Percentiles rank a stretch among this genome's conserved stretches.
Conservation (phyloP, 768 basidiomycete genomes). For the Hypsizygus marmoreus region DNA sequence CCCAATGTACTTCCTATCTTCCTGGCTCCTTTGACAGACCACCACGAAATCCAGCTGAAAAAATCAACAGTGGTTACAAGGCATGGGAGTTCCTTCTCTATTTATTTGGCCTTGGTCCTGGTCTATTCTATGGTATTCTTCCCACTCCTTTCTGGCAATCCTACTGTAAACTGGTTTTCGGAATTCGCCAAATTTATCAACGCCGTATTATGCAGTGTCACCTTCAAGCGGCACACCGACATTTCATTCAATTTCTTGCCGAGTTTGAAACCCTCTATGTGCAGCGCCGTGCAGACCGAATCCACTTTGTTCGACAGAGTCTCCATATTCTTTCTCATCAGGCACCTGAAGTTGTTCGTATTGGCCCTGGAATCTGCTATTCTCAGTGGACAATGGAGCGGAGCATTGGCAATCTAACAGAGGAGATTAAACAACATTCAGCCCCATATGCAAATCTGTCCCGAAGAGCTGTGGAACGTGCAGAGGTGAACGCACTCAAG, state of each 20-base stretch:
- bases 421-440: slow-evolving; percentile 21
- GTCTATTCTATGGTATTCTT: slow-evolving; percentile 11
- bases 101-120: slow-evolving; percentile 14
- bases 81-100: slow-evolving; percentile 15
- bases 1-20: not conserved
- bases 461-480: slow-evolving; percentile 10
- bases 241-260: slow-evolving; percentile 26
- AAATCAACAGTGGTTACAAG: slow-evolving; percentile 27
- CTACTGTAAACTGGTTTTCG: slow-evolving; percentile 15
- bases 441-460: slow-evolving; percentile 24
- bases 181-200: slow-evolving; percentile 11
- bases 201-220: slow-evolving; percentile 1
- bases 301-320: slow-evolving; percentile 36
- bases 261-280: slow-evolving; percentile 40
- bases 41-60: slow-evolving; percentile 37
- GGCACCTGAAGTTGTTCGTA: not conserved
- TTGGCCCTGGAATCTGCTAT: slow-evolving; percentile 11
- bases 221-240: not conserved
- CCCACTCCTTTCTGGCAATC: slow-evolving; percentile 7
- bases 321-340: slow-evolving; percentile 29
- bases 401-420: slow-evolving; percentile 12
- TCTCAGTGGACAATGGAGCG: slow-evolving; percentile 15
- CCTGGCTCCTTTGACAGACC: slow-evolving; percentile 5
- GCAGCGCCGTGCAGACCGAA: slow-evolving; percentile 16
- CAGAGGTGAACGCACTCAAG: slow-evolving; percentile 22